phyloP scores from a whole-genome alignment of 1,139 yeast species.

The Scheffersomyces stambukii region DNA sequence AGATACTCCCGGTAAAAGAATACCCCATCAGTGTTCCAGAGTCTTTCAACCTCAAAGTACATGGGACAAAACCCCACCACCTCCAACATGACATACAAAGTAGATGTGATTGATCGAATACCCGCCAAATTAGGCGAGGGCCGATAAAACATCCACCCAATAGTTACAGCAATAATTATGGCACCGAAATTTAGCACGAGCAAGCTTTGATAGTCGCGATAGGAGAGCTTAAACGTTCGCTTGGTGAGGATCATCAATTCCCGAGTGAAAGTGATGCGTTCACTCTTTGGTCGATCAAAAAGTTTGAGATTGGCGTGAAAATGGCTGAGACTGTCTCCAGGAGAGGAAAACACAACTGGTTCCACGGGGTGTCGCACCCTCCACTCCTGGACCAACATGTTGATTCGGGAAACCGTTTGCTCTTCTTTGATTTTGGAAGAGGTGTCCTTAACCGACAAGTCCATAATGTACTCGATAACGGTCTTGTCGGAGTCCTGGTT shows the following conservation, averaged over 20 bases:
- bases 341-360: constrained; percentile 5
- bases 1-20: constrained; percentile 71
- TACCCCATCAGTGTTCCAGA: constrained; percentile 64
- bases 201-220: constrained; percentile 57
- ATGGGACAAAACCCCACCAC: constrained; percentile 66
- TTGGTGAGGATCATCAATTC: constrained; percentile 56
- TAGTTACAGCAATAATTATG: constrained; percentile 50
- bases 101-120: constrained; percentile 59
- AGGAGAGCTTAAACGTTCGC: constrained; percentile 52
- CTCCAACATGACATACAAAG: constrained; percentile 61
- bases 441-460: constrained; percentile 66
- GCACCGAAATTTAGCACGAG: constrained; percentile 54
- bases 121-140: constrained; percentile 65
- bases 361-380: constrained; percentile 12
- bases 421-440: constrained; percentile 39
- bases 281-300: constrained; percentile 23
- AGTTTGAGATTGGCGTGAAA: constrained; percentile 21
- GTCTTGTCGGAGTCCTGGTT: constrained; percentile 11
- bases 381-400: constrained; percentile 50
- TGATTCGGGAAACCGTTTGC: constrained; percentile 41
- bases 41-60: constrained; percentile 68
- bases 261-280: constrained; percentile 24
- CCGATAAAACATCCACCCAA: constrained; percentile 75
- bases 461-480: constrained; percentile 63
- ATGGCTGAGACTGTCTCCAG: constrained; percentile 4